Evolutionary conservation across 139 green algal species (phyloP).

Genomic region (Limnomonas spitsbergensis): DNA sequence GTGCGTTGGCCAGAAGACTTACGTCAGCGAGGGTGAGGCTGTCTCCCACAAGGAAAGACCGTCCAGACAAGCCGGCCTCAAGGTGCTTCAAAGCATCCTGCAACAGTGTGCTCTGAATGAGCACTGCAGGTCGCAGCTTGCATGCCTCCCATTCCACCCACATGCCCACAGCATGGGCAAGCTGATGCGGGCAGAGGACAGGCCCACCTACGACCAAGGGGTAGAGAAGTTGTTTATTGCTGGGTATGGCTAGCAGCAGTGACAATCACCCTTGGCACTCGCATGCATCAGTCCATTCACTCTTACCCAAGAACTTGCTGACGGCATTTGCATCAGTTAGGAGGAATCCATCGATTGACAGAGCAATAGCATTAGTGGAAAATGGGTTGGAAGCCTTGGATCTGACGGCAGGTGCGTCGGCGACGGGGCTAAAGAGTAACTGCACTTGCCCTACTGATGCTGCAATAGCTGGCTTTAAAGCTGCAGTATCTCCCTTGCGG

Average conservation of each 20-base stretch:
- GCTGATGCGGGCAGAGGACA: not conserved
- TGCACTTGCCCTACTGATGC: constrained; percentile 21
- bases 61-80: constrained; percentile 12
- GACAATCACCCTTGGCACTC: not conserved
- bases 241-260: not conserved
- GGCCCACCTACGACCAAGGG: not conserved
- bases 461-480: constrained; percentile 50
- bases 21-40: constrained; percentile 58
- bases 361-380: constrained; percentile 24
- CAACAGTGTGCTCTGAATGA: constrained; percentile 18
- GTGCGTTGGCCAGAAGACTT: too few species aligned
- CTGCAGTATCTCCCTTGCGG: constrained; percentile 55
- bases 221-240: not conserved
- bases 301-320: constrained; percentile 49
- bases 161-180: constrained; percentile 22
- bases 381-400: constrained; percentile 33
- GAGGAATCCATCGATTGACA: constrained; percentile 20
- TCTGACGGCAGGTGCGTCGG: constrained; percentile 8
- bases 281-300: not conserved
- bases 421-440: not conserved
- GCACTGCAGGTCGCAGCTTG: constrained; percentile 43
- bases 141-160: constrained; percentile 69
- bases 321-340: constrained; percentile 65
- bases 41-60: constrained; percentile 23
- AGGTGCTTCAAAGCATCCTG: constrained; percentile 15